Conservation (phyloP, 1,139 yeast species). For the Taphrina deformans region DNA sequence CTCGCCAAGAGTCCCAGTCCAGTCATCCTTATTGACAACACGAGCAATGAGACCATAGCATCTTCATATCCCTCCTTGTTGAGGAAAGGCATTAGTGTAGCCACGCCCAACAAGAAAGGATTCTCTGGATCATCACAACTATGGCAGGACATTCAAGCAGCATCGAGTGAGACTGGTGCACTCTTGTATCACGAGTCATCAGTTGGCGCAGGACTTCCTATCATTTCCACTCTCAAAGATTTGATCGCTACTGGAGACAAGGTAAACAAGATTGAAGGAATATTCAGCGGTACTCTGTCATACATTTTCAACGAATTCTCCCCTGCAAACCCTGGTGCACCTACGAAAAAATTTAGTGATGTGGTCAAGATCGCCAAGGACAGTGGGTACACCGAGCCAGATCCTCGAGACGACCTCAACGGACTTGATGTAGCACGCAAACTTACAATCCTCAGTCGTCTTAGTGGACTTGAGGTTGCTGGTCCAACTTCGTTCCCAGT, state of each 20-base stretch:
- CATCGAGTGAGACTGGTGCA: conserved; percentile 57
- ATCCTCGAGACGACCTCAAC: conserved; percentile 96
- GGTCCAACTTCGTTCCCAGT: conserved; percentile 97
- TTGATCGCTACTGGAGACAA: conserved; percentile 89
- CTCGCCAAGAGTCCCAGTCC: conserved; percentile 70
- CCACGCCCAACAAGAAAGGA: conserved; percentile 97
- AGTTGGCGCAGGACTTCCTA: conserved; percentile 98
- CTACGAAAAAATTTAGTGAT: conserved; percentile 68
- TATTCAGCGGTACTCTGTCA: conserved; percentile 94
- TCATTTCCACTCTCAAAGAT: conserved; percentile 83
- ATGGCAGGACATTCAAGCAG: conserved; percentile 73
- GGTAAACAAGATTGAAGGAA: conserved; percentile 88
- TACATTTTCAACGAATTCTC: conserved; percentile 93
- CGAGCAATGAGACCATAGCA: conserved; percentile 79
- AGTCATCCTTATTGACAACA: conserved; percentile 85
- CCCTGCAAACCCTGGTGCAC: conserved; percentile 54
- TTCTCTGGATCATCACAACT: conserved; percentile 74
- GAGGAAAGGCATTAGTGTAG: conserved; percentile 79
- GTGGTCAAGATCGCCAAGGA: conserved; percentile 83
- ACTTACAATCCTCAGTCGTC: conserved; percentile 90
- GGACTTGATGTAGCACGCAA: conserved; percentile 98
- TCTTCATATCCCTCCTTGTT: conserved; percentile 72
- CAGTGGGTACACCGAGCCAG: conserved; percentile 97
- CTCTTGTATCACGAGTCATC: conserved; percentile 96
- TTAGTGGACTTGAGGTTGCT: conserved; percentile 79